Base-by-base conservation (phyloP, 306 rosid species). In the Castanopsis chinensis region DNA sequence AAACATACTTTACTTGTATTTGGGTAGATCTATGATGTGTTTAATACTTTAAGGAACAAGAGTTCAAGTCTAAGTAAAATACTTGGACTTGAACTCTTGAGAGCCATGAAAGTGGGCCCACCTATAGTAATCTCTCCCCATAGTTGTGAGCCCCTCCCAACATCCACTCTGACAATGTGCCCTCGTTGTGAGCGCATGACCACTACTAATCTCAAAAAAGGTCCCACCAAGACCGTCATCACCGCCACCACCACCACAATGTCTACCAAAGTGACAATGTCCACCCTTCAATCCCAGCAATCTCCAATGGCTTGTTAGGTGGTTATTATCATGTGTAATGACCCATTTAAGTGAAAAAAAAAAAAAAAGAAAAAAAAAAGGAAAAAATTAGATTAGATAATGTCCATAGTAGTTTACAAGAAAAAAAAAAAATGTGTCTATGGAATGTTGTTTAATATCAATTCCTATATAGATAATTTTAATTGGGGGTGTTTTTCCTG, bases 171-270 rank as follows among this genome's bases (percentile, higher is more conserved):
- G 55, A 77, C 94, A 11, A 95, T 90, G 96, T 95, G 99, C 59
- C 97, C 99, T 12, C 85, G 90, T 30, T 95, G 99, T 18, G 91
- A 91, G 81, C 90, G 96, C 3, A 87, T 94, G 72, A 92, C 97
- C 23, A 78, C 96, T 80, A 85, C 80, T 72, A 6, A 74, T 63
- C 3, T 60, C 1, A 19, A 28, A n/a, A 19, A 58, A 30, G 71
- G 63, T 3, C 15, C 83, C 9, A 10, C 45, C 14, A 64, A 33
- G 32, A 9, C 20, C 4, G 65, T 78, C 76, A 76, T 56, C 76
- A 37, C 69, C 23, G 3, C 82, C 57, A 5, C 69, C 45, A 77
- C 80, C 72, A 23, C 79, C 72, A 4, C 61, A 52, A 74, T 91
- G 85, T 85, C 96, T 1, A 7, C 89, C 73, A 85, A 81, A 87